Base-by-base conservation (phyloP, 768 basidiomycete species). In the Leucocoprinus leucothites region DNA sequence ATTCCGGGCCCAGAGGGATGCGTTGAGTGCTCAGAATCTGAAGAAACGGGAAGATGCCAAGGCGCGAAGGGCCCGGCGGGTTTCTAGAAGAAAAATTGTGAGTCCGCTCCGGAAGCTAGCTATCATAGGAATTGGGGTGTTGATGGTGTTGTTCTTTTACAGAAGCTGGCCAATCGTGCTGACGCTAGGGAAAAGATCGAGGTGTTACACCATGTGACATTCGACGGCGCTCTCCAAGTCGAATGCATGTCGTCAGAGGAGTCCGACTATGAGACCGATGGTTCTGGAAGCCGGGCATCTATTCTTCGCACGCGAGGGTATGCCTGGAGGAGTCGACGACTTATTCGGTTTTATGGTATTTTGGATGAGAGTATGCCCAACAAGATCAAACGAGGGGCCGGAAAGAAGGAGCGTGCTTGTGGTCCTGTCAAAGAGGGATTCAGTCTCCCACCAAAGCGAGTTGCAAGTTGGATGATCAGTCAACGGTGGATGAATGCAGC, bases 161-260 rank as follows among this genome's bases (percentile, higher is more conserved):
- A 90, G 89, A 91, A 91, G 77, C 78, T 90, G 41, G 77, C 67
- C 51, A 82, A 80, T 67, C 87, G 89, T 19, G 76, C 79, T 8
- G 83, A 82, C 24, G 74, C 81, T 24, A 78, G 89, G 21, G 71
- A 81, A 60, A 81, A 76, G 51, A 66, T 82, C 22, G 69, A 68
- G 22, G 69, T 63, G 0, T 85, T 88, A 57, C 77, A 82, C 52
- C 83, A 89, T 65, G 72, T 81, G 22, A 76, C 72, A 13, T 90
- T 90, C 62, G 86, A 89, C 62, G 81, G 82, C 13, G 87, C 89
- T 13, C 67, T 91, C 54, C 83, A 86, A 57, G 58, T 82, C 18
- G 89, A 90, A 45, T 90, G 87, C 67, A 88, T 90, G 84, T 91
- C 89, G 24, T 86, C 84, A 26, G 89, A 91, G 60, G 89, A 91